Base-by-base conservation (phyloP, 768 basidiomycete species). In the Suillus fuscotomentosus region DNA sequence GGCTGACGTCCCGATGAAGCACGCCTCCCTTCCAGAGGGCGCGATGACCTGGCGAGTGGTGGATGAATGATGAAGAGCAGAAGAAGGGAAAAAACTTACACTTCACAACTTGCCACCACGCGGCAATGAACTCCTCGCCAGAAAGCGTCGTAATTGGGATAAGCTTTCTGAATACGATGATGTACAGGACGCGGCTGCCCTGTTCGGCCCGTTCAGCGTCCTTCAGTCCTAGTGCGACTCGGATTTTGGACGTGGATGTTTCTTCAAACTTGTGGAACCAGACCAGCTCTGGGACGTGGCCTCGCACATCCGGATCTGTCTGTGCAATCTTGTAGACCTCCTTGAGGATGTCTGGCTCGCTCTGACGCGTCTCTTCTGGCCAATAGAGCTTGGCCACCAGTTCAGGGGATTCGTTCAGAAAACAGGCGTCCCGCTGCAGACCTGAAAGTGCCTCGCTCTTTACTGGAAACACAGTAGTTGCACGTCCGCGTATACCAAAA, bases 81-180 rank as follows among this genome's bases (percentile, higher is more conserved):
- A 3, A 3, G 15, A 31, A 31, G 2, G 27, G 27, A 31, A 10
- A 39, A 13, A 10, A 31, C 36, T 7, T 48, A 56, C 66, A 55
- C 17, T 42, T 38, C 5, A 63, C n/a, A 9, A 65, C 43, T 38
- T 66, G 53, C 41, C 34, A 57, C 60, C 66, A 66, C n/a, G 65
- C 51, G 27, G 8, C 8, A 8, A 53, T 8, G 51, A 53, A 53
- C 7, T 31, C 51, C 15, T 27, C 17, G 9, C 27, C 27, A 15
- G 27, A 17, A 8, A 31, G 51, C 51, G 27, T 53, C 27, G 51
- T 53, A 17, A 53, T 53, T 27, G 51, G 51, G 2, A 53, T 17
- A 53, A 53, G 27, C 31, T 53, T 36, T 36, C 8, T 36, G 36
- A 36, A 36, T 8, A 36, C 8, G 7, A 36, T 36, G 36, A 36